These are phyloP conservation scores for Cryptococcus sp. DNA, from an alignment of 1,284 basidiomycete species.

Conservation along the genomic window DNA sequence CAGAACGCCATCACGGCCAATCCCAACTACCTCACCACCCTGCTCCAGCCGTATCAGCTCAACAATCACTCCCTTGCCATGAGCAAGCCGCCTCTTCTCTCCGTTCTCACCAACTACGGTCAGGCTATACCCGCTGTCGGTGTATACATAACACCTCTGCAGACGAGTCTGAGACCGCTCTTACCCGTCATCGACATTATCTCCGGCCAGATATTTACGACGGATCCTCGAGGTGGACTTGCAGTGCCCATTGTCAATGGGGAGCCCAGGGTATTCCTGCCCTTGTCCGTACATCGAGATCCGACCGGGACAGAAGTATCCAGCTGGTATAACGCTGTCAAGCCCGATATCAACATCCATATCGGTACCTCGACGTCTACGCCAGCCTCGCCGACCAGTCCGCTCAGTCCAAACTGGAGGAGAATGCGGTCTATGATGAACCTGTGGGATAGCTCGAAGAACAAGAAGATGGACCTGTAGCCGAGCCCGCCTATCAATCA, in stretches of 20 bases:
- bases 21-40: conserved; percentile 53
- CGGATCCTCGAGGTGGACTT: conserved; percentile 50
- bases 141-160: conserved; percentile 22
- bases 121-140: conserved; percentile 41
- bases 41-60: conserved; percentile 50
- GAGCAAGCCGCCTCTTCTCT: conserved; percentile 61
- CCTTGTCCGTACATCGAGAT: conserved; percentile 20
- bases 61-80: conserved; percentile 53
- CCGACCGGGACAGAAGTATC: neutral
- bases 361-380: neutral
- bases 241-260: conserved; percentile 32
- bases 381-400: neutral
- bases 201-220: conserved; percentile 52
- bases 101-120: conserved; percentile 63
- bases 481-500: neutral
- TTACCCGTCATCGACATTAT: conserved; percentile 60
- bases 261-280: conserved; percentile 39
- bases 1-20: conserved; percentile 53
- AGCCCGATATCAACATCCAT: neutral
- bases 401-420: neutral
- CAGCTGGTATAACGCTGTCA: neutral
- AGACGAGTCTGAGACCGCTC: conserved; percentile 49
- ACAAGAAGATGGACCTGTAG: no score
- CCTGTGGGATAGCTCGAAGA: neutral
- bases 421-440: neutral